phyloP scores from a whole-genome alignment of 306 rosid genomes.

The Citrullus colocynthis region DNA sequence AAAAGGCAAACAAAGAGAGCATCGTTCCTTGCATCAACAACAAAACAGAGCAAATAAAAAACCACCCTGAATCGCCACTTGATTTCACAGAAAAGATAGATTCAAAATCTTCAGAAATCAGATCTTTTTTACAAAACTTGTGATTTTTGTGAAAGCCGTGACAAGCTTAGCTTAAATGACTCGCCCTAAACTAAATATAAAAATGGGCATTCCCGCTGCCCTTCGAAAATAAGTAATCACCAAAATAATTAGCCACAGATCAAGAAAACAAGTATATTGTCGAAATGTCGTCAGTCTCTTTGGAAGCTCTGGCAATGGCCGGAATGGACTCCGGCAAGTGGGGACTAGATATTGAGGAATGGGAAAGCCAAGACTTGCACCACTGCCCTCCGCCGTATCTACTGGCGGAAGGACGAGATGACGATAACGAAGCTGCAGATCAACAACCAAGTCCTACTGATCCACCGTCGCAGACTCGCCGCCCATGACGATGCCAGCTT shows the following conservation, averaged over 20 bases:
- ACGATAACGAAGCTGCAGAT: neutral
- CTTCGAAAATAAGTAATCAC: neutral
- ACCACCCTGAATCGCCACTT: neutral
- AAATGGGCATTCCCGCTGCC: neutral
- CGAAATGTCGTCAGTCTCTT: neutral
- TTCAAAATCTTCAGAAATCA: neutral
- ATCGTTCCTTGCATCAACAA: neutral
- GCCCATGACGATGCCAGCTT: neutral
- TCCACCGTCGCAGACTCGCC: neutral
- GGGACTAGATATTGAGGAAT: constrained; percentile 9
- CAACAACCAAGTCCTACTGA: neutral
- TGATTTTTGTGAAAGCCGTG: constrained; percentile 1
- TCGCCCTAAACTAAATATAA: neutral
- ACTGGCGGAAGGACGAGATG: neutral
- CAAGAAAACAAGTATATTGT: too few relatives aligned
- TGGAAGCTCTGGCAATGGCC: constrained; percentile 44
- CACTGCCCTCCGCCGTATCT: constrained; percentile 7
- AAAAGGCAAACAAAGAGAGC: neutral
- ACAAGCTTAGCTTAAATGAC: neutral
- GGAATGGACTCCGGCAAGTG: constrained; percentile 21
- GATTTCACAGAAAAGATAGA: neutral
- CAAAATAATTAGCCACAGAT: neutral
- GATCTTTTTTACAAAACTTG: neutral
- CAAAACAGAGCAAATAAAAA: neutral
- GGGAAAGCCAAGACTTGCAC: constrained; percentile 9